These are phyloP conservation scores for Geranomyces variabilis DNA, from an alignment of 192 early-diverging fungal genomes.

Conservation along the genomic window DNA sequence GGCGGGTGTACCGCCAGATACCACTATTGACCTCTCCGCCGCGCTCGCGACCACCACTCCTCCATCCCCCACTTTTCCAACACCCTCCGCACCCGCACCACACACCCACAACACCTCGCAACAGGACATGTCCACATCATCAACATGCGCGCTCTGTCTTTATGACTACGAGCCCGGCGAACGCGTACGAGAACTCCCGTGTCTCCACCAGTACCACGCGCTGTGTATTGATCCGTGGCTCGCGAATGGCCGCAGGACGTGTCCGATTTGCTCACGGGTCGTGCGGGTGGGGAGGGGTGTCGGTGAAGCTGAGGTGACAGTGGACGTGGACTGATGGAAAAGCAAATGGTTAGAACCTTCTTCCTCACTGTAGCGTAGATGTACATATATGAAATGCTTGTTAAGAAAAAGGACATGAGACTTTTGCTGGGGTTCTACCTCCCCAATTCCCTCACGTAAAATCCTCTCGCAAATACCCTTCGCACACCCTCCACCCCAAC, in stretches of 20 bases:
- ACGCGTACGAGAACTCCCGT: conserved; percentile 60
- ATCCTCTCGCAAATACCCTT: no score
- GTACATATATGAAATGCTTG: no score
- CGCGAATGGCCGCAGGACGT: background rate
- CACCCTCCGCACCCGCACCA: no score
- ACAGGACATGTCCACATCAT: background rate
- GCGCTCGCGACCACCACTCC: background rate
- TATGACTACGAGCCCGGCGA: conserved; percentile 70
- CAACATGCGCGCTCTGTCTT: conserved; percentile 67
- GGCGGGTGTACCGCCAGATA: background rate
- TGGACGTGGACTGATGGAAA: no score
- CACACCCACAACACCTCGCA: no score
- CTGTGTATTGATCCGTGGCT: conserved; percentile 67
- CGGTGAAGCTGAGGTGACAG: no score
- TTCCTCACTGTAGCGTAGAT: no score
- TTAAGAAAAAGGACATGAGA: no score
- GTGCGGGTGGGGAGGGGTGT: background rate
- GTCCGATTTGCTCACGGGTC: conserved; percentile 15
- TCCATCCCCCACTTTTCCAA: no score
- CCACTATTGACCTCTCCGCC: background rate
- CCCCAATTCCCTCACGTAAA: no score
- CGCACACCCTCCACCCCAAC: background rate
- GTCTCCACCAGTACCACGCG: conserved; percentile 65
- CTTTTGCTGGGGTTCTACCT: no score
- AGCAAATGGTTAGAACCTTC: no score